Base-by-base conservation (phyloP, 2,329 filamentous ascomycete genomes). In the Trichoderma polysporum region DNA sequence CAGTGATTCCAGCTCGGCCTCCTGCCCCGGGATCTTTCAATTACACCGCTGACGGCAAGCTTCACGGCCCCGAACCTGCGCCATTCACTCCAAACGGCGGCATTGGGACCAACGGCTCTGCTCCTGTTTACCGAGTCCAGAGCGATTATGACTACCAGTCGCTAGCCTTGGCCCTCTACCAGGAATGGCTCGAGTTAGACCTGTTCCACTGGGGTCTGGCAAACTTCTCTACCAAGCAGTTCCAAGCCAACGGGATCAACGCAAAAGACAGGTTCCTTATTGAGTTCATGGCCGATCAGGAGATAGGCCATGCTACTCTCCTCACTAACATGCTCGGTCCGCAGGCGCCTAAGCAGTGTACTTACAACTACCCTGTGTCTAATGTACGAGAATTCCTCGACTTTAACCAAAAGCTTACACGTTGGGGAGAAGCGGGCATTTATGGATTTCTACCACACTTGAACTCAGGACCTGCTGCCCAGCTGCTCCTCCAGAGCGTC, bases 71-170 rank as follows among this genome's bases (percentile, higher is more conserved):
- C 1, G 79, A 91, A 76, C 91, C 91, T 1, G 88, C 88, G 1
- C 91, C 91, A 0, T 94, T 90, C 78, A 86, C 84, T 0, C 92
- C 92, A 0, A 85, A 82, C 41, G 91, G 92, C 66, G 92, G 92
- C 13, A 78, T 90, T 1, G 91, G 91, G 2, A 93, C 91, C 50
- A 94, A 94, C 68, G 91, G 91, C n/a, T 86, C 87, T 8, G 83
- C 85, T 50, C 91, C 91, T 1, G 86, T 93, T 1, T 94, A 94
- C 77, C 88, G 90, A 68, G 88, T 91, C 0, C 84, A 92, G 73
- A 92, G 89, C 70, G 92, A 96, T 74, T 95, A 93, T 74, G 92
- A 95, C 77, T 95, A 90, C 75, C 85, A 94, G 75, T 93, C 91
- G 0, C 83, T 95, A 33, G 85, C 88, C 0, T 82, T 95, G 13